phyloP scores from a whole-genome alignment of 2,329 filamentous ascomycete species.

The Aspergillus sp. region DNA sequence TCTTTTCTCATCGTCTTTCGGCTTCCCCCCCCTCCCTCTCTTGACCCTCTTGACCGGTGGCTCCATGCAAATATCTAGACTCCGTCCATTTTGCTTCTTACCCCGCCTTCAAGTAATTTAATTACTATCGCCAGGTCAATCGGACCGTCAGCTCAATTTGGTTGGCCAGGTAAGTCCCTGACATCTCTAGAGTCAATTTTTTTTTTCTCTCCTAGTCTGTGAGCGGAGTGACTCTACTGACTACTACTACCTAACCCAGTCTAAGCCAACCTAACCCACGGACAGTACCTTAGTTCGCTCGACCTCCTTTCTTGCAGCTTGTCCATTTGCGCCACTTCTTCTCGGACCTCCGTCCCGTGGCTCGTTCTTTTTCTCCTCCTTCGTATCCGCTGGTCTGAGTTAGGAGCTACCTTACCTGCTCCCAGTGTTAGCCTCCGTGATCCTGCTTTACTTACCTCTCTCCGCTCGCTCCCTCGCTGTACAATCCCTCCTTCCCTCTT shows the following conservation, averaged over 20 bases:
- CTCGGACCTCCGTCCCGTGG: constrained; percentile 26
- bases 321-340: constrained; percentile 24
- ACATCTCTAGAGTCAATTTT: too few relatives aligned
- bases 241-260: neutral
- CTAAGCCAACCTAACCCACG: constrained; percentile 1
- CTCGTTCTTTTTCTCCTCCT: constrained; percentile 20
- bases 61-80: constrained; percentile 16
- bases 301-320: constrained; percentile 6
- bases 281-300: neutral
- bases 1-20: neutral
- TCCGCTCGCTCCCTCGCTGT: neutral
- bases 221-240: neutral
- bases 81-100: constrained; percentile 9
- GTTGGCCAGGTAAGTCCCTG: neutral
- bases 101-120: constrained; percentile 14
- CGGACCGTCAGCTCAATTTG: neutral
- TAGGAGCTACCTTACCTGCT: constrained; percentile 12
- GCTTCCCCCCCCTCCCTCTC: too few relatives aligned
- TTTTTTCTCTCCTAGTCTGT: too few relatives aligned
- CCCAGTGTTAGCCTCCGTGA: constrained; percentile 17
- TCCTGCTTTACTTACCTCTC: constrained; percentile 1
- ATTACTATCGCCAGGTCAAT: neutral
- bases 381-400: constrained; percentile 18
- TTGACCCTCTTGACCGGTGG: constrained; percentile 13
- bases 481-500: constrained; percentile 10